Evolutionary conservation across 441 rosid species (phyloP).

Genomic region (Eutrema salsugineum): DNA sequence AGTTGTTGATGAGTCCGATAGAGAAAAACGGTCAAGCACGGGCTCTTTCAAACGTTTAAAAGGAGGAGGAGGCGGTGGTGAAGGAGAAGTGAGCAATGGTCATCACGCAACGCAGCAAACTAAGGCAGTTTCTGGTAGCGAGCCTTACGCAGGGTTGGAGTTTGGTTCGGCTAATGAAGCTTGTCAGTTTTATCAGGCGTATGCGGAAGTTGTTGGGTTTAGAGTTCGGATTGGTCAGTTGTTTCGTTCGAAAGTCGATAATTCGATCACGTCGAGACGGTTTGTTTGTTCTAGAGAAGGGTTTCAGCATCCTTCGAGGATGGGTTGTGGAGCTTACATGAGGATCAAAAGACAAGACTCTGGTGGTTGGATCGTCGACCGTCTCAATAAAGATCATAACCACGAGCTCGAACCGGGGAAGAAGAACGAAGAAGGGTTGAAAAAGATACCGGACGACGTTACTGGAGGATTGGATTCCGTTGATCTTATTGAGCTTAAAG

Average conservation of each 20-base stretch:
- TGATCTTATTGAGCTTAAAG: constrained; percentile 38
- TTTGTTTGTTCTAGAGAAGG: constrained; percentile 95
- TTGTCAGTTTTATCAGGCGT: constrained; percentile 52
- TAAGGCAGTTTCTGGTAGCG: constrained; percentile 17
- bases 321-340: constrained; percentile 89
- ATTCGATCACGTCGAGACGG: constrained; percentile 77
- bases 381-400: constrained; percentile 67
- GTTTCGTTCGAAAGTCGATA: constrained; percentile 75
- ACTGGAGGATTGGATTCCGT: constrained; percentile 43
- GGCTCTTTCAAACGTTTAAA: constrained; percentile 47
- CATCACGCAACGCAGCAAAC: constrained; percentile 4
- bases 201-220: constrained; percentile 63
- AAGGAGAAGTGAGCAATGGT: constrained; percentile 16
- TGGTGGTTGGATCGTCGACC: constrained; percentile 80
- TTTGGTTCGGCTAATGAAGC: constrained; percentile 72
- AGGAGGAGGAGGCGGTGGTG: constrained; percentile 34
- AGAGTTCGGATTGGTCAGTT: constrained; percentile 75
- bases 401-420: constrained; percentile 52
- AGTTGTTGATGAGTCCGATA: constrained; percentile 37
- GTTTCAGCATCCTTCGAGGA: constrained; percentile 83
- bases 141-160: constrained; percentile 57
- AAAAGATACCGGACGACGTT: constrained; percentile 50
- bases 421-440: constrained; percentile 36
- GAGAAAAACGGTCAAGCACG: constrained; percentile 41
- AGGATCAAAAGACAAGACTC: constrained; percentile 73